Base-by-base conservation (phyloP, 2,329 filamentous ascomycete species). In the Mariannaea elegans region DNA sequence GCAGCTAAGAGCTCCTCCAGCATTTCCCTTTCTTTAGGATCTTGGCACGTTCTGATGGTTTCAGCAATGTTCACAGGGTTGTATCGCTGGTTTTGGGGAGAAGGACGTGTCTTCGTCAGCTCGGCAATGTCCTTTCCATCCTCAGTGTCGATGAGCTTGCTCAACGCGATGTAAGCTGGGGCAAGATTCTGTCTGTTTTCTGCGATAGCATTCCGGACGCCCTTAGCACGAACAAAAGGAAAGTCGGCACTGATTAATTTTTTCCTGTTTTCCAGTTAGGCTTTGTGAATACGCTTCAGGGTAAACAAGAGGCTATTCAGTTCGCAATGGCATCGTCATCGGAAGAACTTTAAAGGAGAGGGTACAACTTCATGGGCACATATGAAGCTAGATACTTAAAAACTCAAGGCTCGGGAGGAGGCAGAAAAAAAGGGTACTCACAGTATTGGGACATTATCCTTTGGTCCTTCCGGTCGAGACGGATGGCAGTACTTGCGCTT, bases 211-310 rank as follows among this genome's bases (percentile, higher is more conserved):
- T 55, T 12, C 14, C 54, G 31, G 19, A 72, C 51, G 3, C n/a
- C 21, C 24, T 49, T 60, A 3, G 53, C 14, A 7, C 62, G 63
- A 4, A 72, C 55, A 3, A 53, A 8, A 4, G 66, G 69, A 13
- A 71, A 72, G n/a, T 72, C 70, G 3, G 58, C 55, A 7, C 59
- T 52, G 19, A 71, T 61, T 29, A 70, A 64, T 4, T 41, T 47
- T 32, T 59, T 65, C 5, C 68, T 70, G 23, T 21, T 4, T 12
- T 14, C 21, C 47, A 32, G 49, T 63, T 59, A 70, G 50, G 36
- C 13, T 59, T 39, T 10, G 24, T 13, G 24, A 31, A 41, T 27
- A 27, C 9, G 24, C 9, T 27, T 27, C 24, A 9, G 24, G 7
- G 31, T 44, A 36, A 36, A 9, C 32, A 36, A n/a, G n/a, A n/a